Conservation (phyloP, 495 filamentous ascomycete species). For the Hypoxylon subgilvum region DNA sequence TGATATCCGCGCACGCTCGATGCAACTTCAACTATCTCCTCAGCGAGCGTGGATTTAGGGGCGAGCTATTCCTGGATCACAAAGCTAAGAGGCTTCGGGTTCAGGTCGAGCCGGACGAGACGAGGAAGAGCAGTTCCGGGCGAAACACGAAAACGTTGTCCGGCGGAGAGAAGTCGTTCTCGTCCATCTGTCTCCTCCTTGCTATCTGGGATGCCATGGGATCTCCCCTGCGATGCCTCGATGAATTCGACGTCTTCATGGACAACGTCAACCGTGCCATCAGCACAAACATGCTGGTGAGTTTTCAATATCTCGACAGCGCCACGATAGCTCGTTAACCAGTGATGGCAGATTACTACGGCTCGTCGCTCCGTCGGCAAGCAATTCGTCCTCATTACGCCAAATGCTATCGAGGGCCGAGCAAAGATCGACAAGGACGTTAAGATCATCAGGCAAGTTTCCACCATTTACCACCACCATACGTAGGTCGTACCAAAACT, state of each 20-base stretch:
- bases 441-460: slow-evolving; percentile 77
- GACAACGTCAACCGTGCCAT: slow-evolving; percentile 93
- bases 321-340: slow-evolving; percentile 16
- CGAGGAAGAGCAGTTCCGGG: slow-evolving; percentile 64
- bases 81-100: slow-evolving; percentile 73
- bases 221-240: slow-evolving; percentile 88
- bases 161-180: slow-evolving; percentile 97
- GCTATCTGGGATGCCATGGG: slow-evolving; percentile 99
- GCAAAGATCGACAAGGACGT: slow-evolving; percentile 74
- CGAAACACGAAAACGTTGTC: slow-evolving; percentile 89
- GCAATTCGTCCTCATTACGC: slow-evolving; percentile 97
- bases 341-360: slow-evolving; percentile 68
- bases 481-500: neutral
- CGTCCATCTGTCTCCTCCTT: slow-evolving; percentile 89
- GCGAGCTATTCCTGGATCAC: slow-evolving; percentile 80
- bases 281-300: slow-evolving; percentile 92
- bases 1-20: slow-evolving; percentile 82
- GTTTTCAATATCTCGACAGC: slow-evolving; percentile 31
- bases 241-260: slow-evolving; percentile 99
- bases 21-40: slow-evolving; percentile 87
- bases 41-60: slow-evolving; percentile 85
- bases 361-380: slow-evolving; percentile 84
- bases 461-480: neutral
- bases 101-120: slow-evolving; percentile 82
- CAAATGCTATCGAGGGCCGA: slow-evolving; percentile 80